A percentile compares a stretch with the other conserved stretches of the same genome.
phyloP scores from a whole-genome alignment of 83 land plant species.

The Diphasiastrum complanatum region DNA sequence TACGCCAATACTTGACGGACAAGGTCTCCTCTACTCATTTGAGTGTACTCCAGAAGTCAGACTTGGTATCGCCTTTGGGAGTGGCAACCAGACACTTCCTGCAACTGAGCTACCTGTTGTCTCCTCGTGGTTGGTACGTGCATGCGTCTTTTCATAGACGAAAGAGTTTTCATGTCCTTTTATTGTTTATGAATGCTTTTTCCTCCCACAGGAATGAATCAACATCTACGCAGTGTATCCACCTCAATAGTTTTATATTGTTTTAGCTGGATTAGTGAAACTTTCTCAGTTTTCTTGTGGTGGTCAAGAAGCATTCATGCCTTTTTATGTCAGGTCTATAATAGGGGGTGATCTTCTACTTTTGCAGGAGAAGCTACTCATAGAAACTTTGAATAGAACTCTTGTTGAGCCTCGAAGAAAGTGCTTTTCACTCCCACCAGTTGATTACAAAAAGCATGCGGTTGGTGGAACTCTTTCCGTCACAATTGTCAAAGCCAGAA shows the following conservation, averaged over 20 bases:
- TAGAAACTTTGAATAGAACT: constrained; percentile 59
- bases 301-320: too few relatives aligned
- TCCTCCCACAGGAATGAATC: too few relatives aligned
- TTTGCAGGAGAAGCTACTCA: constrained; percentile 68
- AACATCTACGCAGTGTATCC: too few relatives aligned
- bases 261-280: too few relatives aligned
- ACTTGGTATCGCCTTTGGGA: constrained; percentile 87
- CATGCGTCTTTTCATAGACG: constrained; percentile 3
- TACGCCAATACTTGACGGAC: constrained; percentile 87
- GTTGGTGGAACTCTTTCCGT: constrained; percentile 74
- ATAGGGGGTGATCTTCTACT: neutral
- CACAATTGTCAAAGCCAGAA: constrained; percentile 54
- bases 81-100: constrained; percentile 82
- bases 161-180: too few relatives aligned
- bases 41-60: constrained; percentile 74
- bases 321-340: too few relatives aligned
- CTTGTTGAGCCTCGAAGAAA: constrained; percentile 93
- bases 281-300: too few relatives aligned
- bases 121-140: constrained; percentile 84
- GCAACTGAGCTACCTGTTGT: constrained; percentile 93
- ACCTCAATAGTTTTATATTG: too few relatives aligned
- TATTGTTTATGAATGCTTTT: too few relatives aligned
- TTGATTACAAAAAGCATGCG: constrained; percentile 55
- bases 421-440: constrained; percentile 61
- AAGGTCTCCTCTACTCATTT: constrained; percentile 80